These are phyloP conservation scores for Brassica carinata DNA, from an alignment of 345 rosid genomes.

Conservation along the genomic window DNA sequence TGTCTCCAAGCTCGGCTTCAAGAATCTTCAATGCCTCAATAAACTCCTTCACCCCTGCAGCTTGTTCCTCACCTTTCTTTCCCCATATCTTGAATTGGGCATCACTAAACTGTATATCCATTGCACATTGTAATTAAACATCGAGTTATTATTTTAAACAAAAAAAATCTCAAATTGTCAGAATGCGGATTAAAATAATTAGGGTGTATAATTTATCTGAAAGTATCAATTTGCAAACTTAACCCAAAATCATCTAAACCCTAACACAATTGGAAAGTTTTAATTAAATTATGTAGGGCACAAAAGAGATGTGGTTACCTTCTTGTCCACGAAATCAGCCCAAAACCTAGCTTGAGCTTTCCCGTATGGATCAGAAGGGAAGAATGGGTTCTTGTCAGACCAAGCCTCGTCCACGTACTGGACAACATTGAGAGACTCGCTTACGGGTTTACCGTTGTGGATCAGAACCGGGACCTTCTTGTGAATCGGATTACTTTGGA, in stretches of 20 bases:
- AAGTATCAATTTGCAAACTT: background rate
- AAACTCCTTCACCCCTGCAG: slow-evolving; percentile 24
- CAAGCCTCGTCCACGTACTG: slow-evolving; percentile 37
- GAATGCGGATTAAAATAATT: background rate
- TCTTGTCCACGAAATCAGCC: slow-evolving; percentile 38
- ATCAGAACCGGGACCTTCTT: slow-evolving; percentile 33
- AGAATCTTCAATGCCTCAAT: slow-evolving; percentile 27
- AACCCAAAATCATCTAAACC: background rate
- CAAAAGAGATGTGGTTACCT: background rate
- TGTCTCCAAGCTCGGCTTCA: slow-evolving; percentile 39
- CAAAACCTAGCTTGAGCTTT: slow-evolving; percentile 35
- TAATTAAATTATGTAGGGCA: background rate
- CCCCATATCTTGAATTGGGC: slow-evolving; percentile 20
- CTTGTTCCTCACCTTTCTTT: slow-evolving; percentile 34
- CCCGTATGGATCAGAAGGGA: slow-evolving; percentile 39
- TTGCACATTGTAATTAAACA: background rate
- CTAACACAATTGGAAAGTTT: background rate
- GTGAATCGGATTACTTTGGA: slow-evolving; percentile 35
- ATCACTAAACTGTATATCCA: slow-evolving; percentile 1
- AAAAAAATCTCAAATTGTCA: background rate
- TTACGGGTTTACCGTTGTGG: slow-evolving; percentile 29
- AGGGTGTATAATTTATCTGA: background rate
- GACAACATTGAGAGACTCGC: slow-evolving; percentile 22
- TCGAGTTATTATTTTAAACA: background rate
- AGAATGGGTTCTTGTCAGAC: slow-evolving; percentile 35